These are phyloP conservation scores for Imleria badia DNA, from an alignment of 768 basidiomycete species.

Conservation along the genomic window DNA sequence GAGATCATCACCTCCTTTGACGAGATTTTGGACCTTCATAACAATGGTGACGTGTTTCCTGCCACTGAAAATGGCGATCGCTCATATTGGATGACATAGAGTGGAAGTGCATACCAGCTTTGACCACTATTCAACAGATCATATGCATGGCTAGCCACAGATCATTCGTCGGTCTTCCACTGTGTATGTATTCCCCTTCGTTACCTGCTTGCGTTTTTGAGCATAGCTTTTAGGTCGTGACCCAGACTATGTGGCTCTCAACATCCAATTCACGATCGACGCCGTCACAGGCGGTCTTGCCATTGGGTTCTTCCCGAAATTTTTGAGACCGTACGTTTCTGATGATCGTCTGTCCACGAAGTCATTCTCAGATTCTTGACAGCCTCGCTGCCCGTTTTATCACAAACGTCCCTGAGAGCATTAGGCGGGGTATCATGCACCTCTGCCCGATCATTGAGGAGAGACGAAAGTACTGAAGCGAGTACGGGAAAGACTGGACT, in stretches of 20 bases:
- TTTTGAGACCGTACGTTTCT: constrained; percentile 32
- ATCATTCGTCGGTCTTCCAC: constrained; percentile 47
- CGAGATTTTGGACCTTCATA: constrained; percentile 31
- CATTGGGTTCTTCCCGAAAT: constrained; percentile 32
- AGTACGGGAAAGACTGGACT: constrained; percentile 27
- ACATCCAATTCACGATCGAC: constrained; percentile 30
- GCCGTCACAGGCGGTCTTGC: constrained; percentile 18
- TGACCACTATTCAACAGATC: constrained; percentile 32
- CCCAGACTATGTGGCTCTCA: constrained; percentile 32
- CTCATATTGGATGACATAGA: constrained; percentile 24
- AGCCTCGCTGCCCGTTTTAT: constrained; percentile 22
- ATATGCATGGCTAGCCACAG: constrained; percentile 44
- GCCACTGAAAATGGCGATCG: no score
- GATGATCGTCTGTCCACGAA: background rate
- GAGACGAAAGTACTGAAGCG: constrained; percentile 18
- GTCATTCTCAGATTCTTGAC: background rate
- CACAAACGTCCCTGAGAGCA: background rate
- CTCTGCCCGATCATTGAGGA: constrained; percentile 34
- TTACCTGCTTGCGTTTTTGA: background rate
- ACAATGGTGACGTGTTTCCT: constrained; percentile 5
- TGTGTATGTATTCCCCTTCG: constrained; percentile 32
- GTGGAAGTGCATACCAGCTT: constrained; percentile 36
- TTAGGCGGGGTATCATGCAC: constrained; percentile 3
- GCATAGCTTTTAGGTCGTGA: constrained; percentile 35
- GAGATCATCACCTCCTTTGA: constrained; percentile 43